Base-by-base conservation (phyloP, 75 land plant species). In the Pinus tabuliformis region DNA sequence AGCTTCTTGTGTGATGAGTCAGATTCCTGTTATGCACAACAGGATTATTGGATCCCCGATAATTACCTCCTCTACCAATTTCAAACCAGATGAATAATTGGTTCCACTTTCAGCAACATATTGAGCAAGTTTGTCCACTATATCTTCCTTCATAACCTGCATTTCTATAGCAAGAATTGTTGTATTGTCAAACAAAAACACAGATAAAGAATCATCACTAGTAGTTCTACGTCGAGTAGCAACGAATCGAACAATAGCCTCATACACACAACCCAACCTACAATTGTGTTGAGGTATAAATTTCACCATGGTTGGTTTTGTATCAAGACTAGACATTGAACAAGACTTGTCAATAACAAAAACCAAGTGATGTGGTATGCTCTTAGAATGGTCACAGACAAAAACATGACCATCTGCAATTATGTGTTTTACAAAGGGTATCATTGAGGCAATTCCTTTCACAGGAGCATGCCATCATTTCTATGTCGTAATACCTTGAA, bases 321-420 rank as follows among this genome's bases (percentile, higher is more conserved):
- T 74, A 70, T 85, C 81, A 6, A 0, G 0, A 22, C 2, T 3
- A n/a, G 28, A 57, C 86, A 81, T 81, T 61, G 86, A 81, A 20
- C 78, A 75, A 39, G 81, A 85, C 62, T 73, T 70, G 57, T 85
- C 86, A 11, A 85, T 81, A 14, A 85, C 63, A 57, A 85, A 85
- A 57, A 81, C 66, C 64, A 85, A 78, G 71, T 81, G 80, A 78
- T 75, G 73, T 15, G 81, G 73, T 11, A 75, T 57, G 56, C 70
- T 60, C 39, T 70, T 78, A 54, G 80, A 68, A 68, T 85, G 86
- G 57, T 78, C 26, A 56, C 86, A 85, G 3, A 37, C 1, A 57
- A 85, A 78, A 56, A 54, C 64, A 61, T 85, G 86, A 12, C 86
- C 86, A 75, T 81, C 83, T n/a, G 77, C 64, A 62, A 82, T 83